phyloP scores from a whole-genome alignment of 2,329 filamentous ascomycete species.

The Fusarium equiseti region DNA sequence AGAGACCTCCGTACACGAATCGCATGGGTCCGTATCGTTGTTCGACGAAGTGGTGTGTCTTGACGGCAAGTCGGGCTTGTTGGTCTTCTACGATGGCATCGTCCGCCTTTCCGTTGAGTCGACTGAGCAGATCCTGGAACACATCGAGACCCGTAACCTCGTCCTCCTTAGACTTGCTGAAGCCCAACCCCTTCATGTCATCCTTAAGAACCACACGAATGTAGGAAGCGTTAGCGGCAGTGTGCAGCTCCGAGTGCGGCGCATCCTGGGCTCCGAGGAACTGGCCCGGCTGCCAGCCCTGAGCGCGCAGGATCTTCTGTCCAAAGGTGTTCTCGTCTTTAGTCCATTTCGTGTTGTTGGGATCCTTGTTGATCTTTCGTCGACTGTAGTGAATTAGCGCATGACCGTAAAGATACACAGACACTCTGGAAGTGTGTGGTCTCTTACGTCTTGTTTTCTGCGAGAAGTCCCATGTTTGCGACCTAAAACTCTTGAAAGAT shows the following conservation, averaged over 20 bases:
- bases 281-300: constrained; percentile 91
- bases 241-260: constrained; percentile 80
- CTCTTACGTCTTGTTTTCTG: constrained; percentile 52
- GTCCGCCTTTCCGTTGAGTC: constrained; percentile 89
- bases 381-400: constrained; percentile 48
- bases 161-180: constrained; percentile 78
- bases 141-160: constrained; percentile 87
- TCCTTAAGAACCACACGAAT: constrained; percentile 90
- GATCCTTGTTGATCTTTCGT: constrained; percentile 85
- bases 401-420: neutral
- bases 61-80: constrained; percentile 74
- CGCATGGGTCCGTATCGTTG: constrained; percentile 83
- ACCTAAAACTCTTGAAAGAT: constrained; percentile 19
- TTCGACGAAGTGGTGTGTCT: constrained; percentile 79
- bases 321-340: constrained; percentile 86
- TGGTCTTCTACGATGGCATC: constrained; percentile 78
- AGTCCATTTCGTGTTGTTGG: constrained; percentile 95
- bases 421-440: neutral
- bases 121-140: constrained; percentile 86
- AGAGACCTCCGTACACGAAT: constrained; percentile 87
- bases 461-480: constrained; percentile 53
- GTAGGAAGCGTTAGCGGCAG: constrained; percentile 83
- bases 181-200: constrained; percentile 90
- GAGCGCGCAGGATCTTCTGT: constrained; percentile 86
- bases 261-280: constrained; percentile 84